Conservation (phyloP, 1,284 basidiomycete genomes). For the Trichosporon sp. region DNA sequence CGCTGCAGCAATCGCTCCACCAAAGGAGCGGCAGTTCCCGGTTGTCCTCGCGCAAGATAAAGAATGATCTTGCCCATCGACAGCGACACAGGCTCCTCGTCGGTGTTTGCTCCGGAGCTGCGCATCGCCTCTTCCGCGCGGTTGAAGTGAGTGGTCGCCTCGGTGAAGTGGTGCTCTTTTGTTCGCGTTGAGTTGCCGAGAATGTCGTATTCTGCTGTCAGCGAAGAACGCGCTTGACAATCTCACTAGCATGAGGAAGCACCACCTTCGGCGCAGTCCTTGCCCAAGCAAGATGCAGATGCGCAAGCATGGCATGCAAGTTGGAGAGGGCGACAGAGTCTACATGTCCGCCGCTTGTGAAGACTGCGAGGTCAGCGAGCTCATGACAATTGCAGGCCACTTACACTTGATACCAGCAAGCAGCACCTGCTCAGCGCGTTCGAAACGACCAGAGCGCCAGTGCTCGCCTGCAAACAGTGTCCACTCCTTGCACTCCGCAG, state of each 20-base stretch:
- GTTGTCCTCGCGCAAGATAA: conserved; percentile 68
- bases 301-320: conserved; percentile 72
- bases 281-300: conserved; percentile 70
- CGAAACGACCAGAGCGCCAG: conserved; percentile 36
- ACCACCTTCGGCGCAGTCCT: conserved; percentile 73
- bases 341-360: conserved; percentile 44
- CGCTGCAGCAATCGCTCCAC: conserved; percentile 75
- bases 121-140: conserved; percentile 63
- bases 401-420: conserved; percentile 43
- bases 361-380: conserved; percentile 22
- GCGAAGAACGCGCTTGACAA: background rate
- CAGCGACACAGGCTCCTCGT: conserved; percentile 40
- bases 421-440: conserved; percentile 41
- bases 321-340: conserved; percentile 49
- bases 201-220: conserved; percentile 60
- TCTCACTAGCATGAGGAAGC: conserved; percentile 64
- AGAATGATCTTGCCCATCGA: conserved; percentile 55
- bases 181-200: conserved; percentile 55
- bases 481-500: conserved; percentile 47
- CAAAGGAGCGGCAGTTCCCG: conserved; percentile 69
- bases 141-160: conserved; percentile 66
- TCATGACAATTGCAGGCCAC: conserved; percentile 10
- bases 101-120: conserved; percentile 21
- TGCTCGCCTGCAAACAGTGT: conserved; percentile 47
- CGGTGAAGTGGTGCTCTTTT: conserved; percentile 62